Percentiles rank a stretch among this genome's conserved stretches.
Conservation (phyloP, 2,329 filamentous ascomycete genomes). For the Paramyrothecium roridum region DNA sequence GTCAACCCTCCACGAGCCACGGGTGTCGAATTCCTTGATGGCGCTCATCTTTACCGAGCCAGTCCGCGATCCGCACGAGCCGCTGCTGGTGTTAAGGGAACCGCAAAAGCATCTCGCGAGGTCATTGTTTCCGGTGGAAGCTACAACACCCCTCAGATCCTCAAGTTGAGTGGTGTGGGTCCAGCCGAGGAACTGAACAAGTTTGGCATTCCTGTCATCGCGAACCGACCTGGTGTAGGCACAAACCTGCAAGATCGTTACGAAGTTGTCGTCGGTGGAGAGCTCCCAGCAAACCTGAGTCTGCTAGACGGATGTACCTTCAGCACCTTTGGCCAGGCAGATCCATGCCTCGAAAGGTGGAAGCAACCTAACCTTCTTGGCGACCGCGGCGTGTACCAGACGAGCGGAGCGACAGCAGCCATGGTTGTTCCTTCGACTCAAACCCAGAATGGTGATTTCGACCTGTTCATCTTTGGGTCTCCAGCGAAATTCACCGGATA, state of each 20-base stretch:
- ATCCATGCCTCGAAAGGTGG: constrained; percentile 35
- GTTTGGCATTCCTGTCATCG: constrained; percentile 41
- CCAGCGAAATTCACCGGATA: neutral
- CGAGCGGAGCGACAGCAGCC: constrained; percentile 50
- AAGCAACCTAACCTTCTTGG: constrained; percentile 16
- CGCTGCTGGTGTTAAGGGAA: constrained; percentile 2
- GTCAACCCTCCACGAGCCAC: constrained; percentile 20
- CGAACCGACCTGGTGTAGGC: constrained; percentile 52
- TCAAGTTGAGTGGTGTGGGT: constrained; percentile 49
- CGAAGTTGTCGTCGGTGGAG: constrained; percentile 29
- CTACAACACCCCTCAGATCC: constrained; percentile 48
- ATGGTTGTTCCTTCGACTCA: constrained; percentile 24
- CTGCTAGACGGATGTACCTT: constrained; percentile 27
- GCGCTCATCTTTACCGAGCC: constrained; percentile 16
- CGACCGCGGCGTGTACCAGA: constrained; percentile 29
- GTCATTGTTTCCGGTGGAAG: constrained; percentile 47
- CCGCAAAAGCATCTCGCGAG: constrained; percentile 31
- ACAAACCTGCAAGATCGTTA: constrained; percentile 57
- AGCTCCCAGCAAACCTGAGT: constrained; percentile 18
- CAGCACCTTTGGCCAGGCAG: constrained; percentile 19
- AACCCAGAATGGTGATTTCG: neutral
- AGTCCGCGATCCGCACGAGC: constrained; percentile 9
- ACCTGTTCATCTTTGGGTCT: neutral
- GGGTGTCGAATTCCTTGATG: constrained; percentile 28
- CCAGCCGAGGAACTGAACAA: constrained; percentile 35